phyloP scores from a whole-genome alignment of 257 asterid species.

The Ballota nigra region DNA sequence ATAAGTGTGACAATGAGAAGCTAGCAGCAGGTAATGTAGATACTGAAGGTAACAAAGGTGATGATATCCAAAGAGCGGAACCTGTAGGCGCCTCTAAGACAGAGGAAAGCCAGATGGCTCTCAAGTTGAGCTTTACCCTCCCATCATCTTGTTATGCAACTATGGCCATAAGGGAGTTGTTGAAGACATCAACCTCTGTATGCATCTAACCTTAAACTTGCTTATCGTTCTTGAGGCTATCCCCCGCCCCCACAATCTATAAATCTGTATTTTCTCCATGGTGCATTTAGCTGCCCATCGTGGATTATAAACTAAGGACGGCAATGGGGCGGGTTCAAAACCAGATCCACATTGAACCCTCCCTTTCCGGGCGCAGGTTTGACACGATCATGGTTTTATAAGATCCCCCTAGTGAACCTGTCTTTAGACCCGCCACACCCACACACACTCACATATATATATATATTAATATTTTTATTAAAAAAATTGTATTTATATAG shows the following conservation, averaged over 20 bases:
- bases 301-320: background rate
- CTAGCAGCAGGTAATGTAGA: conserved; percentile 19
- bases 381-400: too few species aligned
- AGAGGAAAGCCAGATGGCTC: conserved; percentile 59
- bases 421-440: too few species aligned
- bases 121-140: conserved; percentile 82
- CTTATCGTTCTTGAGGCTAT: conserved; percentile 3
- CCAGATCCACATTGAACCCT: too few species aligned
- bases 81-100: conserved; percentile 31
- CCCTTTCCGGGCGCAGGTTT: too few species aligned
- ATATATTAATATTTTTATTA: too few species aligned
- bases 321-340: too few species aligned
- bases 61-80: conserved; percentile 30
- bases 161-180: conserved; percentile 97
- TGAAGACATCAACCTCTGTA: conserved; percentile 94
- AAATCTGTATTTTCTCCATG: background rate
- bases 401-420: too few species aligned
- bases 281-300: background rate
- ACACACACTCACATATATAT: too few species aligned
- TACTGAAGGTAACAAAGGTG: conserved; percentile 19
- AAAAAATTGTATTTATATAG: too few species aligned
- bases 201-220: conserved; percentile 26
- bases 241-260: background rate
- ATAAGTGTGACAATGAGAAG: conserved; percentile 22
- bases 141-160: conserved; percentile 97